phyloP scores from a whole-genome alignment of 495 filamentous ascomycete genomes.

The Daldinia vernicosa region DNA sequence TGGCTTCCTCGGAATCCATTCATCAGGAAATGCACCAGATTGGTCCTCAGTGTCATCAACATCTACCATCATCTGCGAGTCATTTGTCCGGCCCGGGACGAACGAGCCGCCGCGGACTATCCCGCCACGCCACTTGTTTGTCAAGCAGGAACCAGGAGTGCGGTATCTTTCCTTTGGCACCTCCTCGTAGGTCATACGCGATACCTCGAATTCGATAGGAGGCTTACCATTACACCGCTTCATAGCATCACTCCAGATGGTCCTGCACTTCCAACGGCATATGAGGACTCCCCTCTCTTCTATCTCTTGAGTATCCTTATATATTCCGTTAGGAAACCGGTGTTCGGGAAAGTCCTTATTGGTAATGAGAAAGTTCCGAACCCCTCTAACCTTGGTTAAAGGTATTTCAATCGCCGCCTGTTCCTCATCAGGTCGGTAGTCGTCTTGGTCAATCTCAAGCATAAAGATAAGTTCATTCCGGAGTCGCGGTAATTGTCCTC shows the following conservation, averaged over 20 bases:
- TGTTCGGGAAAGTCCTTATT: conserved; percentile 58
- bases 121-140: conserved; percentile 52
- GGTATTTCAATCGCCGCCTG: conserved; percentile 59
- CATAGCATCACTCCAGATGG: conserved; percentile 35
- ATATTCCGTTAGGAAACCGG: conserved; percentile 43
- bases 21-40: not conserved
- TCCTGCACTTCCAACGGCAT: conserved; percentile 48
- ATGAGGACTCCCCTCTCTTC: conserved; percentile 50
- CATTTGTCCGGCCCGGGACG: conserved; percentile 18
- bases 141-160: conserved; percentile 23
- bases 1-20: conserved; percentile 26
- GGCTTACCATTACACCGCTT: conserved; percentile 36
- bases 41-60: conserved; percentile 19
- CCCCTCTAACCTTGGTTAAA: conserved; percentile 44
- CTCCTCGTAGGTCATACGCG: conserved; percentile 41
- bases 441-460: conserved; percentile 55
- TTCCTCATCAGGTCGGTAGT: conserved; percentile 47
- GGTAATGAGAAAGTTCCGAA: conserved; percentile 60
- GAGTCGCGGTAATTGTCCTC: conserved; percentile 52
- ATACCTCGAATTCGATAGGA: conserved; percentile 45
- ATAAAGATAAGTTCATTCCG: conserved; percentile 66
- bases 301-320: conserved; percentile 29
- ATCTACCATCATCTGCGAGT: conserved; percentile 17
- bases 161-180: conserved; percentile 36
- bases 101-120: conserved; percentile 50